Percentiles rank a stretch among this genome's conserved stretches.
Evolutionary conservation across 805 yeast genomes (phyloP).

Genomic region (Maudiozyma turicensis): DNA sequence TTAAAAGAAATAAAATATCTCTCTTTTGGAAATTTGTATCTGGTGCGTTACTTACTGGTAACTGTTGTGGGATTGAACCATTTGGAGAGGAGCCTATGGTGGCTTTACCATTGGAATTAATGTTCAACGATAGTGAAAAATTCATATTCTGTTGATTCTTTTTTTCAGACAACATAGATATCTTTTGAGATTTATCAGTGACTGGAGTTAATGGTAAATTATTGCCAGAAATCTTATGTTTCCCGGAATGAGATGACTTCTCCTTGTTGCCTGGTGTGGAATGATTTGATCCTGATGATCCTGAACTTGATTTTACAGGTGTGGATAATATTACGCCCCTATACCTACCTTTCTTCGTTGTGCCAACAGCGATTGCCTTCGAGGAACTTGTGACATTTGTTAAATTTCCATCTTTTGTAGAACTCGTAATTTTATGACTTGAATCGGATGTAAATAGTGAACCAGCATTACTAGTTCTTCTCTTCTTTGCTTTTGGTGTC

Average conservation of each 20-base stretch:
- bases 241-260: neutral
- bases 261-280: neutral
- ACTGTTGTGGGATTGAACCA: neutral
- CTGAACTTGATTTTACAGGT: constrained; percentile 10
- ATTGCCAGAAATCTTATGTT: neutral
- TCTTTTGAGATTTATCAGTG: neutral
- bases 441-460: neutral
- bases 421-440: neutral
- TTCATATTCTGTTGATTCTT: neutral
- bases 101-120: constrained; percentile 27
- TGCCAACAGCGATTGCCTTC: neutral
- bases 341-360: constrained; percentile 20
- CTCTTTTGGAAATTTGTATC: constrained; percentile 11
- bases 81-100: constrained; percentile 12
- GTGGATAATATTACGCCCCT: constrained; percentile 23
- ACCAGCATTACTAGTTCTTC: constrained; percentile 5
- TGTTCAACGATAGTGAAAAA: constrained; percentile 20
- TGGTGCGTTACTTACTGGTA: neutral
- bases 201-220: neutral
- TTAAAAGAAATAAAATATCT: constrained; percentile 19
- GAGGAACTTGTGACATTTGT: too few relatives aligned
- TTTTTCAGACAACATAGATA: neutral
- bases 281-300: neutral
- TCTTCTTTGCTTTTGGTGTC: constrained; percentile 17
- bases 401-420: too few relatives aligned